phyloP scores from a whole-genome alignment of 2,329 filamentous ascomycete genomes.

The Fusarium coicis region DNA sequence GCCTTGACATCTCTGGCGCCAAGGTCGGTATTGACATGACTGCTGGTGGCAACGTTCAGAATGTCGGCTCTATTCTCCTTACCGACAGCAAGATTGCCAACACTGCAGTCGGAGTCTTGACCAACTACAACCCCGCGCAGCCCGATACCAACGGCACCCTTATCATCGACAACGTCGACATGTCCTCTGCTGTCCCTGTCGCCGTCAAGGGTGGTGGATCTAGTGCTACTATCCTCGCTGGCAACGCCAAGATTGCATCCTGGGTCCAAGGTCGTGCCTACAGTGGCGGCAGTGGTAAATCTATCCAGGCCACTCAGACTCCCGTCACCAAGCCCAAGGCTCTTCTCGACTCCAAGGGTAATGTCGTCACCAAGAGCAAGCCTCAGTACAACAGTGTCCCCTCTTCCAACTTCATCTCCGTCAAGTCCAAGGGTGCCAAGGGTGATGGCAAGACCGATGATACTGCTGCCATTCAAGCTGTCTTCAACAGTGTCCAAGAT shows the following conservation, averaged over 20 bases:
- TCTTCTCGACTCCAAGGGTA: constrained; percentile 73
- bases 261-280: constrained; percentile 88
- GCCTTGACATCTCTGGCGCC: constrained; percentile 78
- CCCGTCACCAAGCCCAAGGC: constrained; percentile 70
- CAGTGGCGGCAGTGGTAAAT: constrained; percentile 57
- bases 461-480: constrained; percentile 82
- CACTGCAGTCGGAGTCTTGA: constrained; percentile 80
- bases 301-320: constrained; percentile 68
- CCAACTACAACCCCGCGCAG: constrained; percentile 73
- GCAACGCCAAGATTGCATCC: constrained; percentile 73
- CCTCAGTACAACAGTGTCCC: constrained; percentile 83
- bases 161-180: constrained; percentile 90
- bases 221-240: constrained; percentile 70
- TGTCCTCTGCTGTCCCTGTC: constrained; percentile 71
- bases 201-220: constrained; percentile 72
- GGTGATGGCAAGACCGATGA: constrained; percentile 92
- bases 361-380: constrained; percentile 84
- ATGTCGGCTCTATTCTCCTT: constrained; percentile 81
- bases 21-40: constrained; percentile 84
- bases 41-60: constrained; percentile 70
- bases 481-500: constrained; percentile 74
- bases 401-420: constrained; percentile 79
- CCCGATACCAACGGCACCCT: constrained; percentile 81
- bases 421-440: constrained; percentile 84
- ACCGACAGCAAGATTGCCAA: constrained; percentile 83